These are phyloP conservation scores for Eutypella sp. DNA, from an alignment of 2,329 filamentous ascomycete species.

Conservation along the genomic window DNA sequence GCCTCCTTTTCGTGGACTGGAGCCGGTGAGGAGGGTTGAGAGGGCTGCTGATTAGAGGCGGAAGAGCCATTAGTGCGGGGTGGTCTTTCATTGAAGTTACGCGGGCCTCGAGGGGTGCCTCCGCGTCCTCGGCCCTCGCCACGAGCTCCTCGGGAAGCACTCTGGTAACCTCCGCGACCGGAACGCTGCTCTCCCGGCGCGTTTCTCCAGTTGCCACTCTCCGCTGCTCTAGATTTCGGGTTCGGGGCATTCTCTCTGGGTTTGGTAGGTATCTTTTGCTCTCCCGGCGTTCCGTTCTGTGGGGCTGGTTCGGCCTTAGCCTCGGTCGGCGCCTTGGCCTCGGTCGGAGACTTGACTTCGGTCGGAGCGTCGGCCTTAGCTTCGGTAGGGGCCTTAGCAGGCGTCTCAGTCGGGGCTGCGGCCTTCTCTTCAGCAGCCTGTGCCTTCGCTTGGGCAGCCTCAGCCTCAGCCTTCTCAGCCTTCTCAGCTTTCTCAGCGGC, in stretches of 20 bases:
- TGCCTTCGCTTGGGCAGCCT: slow-evolving; percentile 26
- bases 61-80: slow-evolving; percentile 44
- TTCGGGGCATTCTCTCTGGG: slow-evolving; percentile 40
- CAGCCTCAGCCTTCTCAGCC: slow-evolving; percentile 17
- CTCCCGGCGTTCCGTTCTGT: slow-evolving; percentile 31
- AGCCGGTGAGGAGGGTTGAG: slow-evolving; percentile 20
- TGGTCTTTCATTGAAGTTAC: slow-evolving; percentile 41
- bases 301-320: slow-evolving; percentile 19
- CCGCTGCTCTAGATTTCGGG: slow-evolving; percentile 50
- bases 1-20: slow-evolving; percentile 20
- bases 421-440: slow-evolving; percentile 26
- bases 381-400: slow-evolving; percentile 27
- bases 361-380: slow-evolving; percentile 31
- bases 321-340: slow-evolving; percentile 15
- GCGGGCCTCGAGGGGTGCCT: slow-evolving; percentile 37
- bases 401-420: too few relatives aligned
- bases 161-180: slow-evolving; percentile 26
- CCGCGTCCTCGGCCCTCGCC: slow-evolving; percentile 36
- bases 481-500: too few relatives aligned
- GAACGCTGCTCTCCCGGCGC: slow-evolving; percentile 41
- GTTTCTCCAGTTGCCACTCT: slow-evolving; percentile 58
- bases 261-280: slow-evolving; percentile 43
- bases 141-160: slow-evolving; percentile 24
- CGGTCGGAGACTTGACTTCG: too few relatives aligned
- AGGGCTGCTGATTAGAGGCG: slow-evolving; percentile 31